Conservation (phyloP, 1,139 yeast genomes). For the Debaryomycetaceae sp. region DNA sequence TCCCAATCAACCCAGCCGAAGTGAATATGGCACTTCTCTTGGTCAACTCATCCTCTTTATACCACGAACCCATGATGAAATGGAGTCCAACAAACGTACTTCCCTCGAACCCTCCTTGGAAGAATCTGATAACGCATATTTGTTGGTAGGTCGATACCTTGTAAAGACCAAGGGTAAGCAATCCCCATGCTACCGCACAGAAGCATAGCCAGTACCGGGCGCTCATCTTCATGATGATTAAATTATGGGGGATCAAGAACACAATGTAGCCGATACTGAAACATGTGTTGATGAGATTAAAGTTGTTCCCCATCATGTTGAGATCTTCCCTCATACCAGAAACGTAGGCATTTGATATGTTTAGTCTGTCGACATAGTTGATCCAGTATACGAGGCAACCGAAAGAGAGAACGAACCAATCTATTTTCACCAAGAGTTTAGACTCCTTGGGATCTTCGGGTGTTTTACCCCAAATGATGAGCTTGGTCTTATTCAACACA, state of each 20-base stretch:
- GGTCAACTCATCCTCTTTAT: constrained; percentile 13
- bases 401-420: constrained; percentile 54
- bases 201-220: constrained; percentile 12
- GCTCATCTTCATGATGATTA: constrained; percentile 9
- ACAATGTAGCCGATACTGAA: constrained; percentile 12
- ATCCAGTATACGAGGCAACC: constrained; percentile 56
- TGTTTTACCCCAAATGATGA: constrained; percentile 34
- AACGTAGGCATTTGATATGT: constrained; percentile 33
- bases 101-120: constrained; percentile 10
- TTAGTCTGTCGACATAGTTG: constrained; percentile 44
- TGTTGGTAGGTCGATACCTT: constrained; percentile 15
- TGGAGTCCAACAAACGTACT: constrained; percentile 14
- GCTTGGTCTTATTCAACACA: neutral
- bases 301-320: constrained; percentile 15
- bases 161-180: constrained; percentile 15
- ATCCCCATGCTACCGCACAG: constrained; percentile 13
- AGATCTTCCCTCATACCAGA: constrained; percentile 35
- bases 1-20: constrained; percentile 11
- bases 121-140: constrained; percentile 14
- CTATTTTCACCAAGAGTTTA: constrained; percentile 45
- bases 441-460: constrained; percentile 38
- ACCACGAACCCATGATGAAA: constrained; percentile 13
- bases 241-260: constrained; percentile 13
- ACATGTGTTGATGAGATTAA: constrained; percentile 9
- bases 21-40: constrained; percentile 14